Evolutionary conservation across 2,329 filamentous ascomycete genomes (phyloP), one percentile per base, ranked within the genome.

Genomic region (Phialophora chinensis): DNA sequence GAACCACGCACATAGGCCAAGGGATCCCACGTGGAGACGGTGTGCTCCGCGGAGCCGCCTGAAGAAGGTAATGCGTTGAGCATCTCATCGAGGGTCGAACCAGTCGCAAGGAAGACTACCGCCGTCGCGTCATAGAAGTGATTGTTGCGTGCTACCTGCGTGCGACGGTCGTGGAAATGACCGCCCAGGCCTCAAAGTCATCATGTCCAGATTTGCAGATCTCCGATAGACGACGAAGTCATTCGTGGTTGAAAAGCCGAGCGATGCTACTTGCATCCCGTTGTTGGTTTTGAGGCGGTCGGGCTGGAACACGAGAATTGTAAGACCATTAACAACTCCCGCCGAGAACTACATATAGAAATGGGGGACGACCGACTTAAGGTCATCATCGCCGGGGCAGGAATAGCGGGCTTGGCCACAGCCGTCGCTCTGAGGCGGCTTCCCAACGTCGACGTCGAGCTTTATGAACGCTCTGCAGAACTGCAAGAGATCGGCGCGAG

Each of bases 331-430:
- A 20, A 47, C 14, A 14, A 47, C 17, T 47, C 20, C 11, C 31
- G 1, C 11, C 17, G 17, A n/a, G n/a, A 20, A 20, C 23, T 25
- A 25, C 23, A 4, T n/a, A 17, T 17, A 20, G 31, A 27, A 20
- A 66, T 66, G 65, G 59, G 62, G 68, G 73, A 72, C 55, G 73
- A 20, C 42, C 55, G 35, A 10, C 55, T 83, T 56, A 74, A 77
- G 8, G 75, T 85, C 5, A 79, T 82, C 47, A 82, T 86, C 53
- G 75, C 81, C 2, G 84, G 84, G 31, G 83, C 81, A 27, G 83
- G 83, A 23, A 84, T 86, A 49, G 82, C 78, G n/a, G 82, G 84
- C 0, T 78, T 85, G 4, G 79, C 79, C 14, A 77, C 82, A 1
- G 82, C 82, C 11, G 81, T 84, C 29, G 81, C 81, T 2, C 75